Evolutionary conservation across 1,284 basidiomycete species (phyloP).

Genomic region (Neonothopanus nambi): DNA sequence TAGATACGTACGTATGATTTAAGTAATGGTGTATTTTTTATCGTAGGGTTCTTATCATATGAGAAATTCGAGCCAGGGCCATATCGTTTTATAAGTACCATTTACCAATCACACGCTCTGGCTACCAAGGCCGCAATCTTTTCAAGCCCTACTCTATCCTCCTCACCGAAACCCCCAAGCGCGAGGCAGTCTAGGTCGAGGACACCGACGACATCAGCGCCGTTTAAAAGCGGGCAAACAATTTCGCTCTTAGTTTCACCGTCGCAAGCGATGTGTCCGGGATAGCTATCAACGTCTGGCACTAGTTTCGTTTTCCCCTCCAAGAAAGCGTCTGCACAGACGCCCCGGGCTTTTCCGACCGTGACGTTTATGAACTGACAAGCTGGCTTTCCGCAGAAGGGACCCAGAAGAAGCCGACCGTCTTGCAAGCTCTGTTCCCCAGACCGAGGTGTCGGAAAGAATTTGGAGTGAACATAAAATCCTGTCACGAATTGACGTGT

Average conservation of each 20-base stretch:
- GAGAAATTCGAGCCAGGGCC: constrained; percentile 33
- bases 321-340: constrained; percentile 80
- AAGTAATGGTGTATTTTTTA: not conserved
- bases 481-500: constrained; percentile 43
- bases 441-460: constrained; percentile 54
- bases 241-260: constrained; percentile 86
- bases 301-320: constrained; percentile 61
- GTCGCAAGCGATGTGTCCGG: constrained; percentile 90
- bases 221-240: constrained; percentile 69
- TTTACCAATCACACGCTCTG: constrained; percentile 55
- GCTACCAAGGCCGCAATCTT: constrained; percentile 67
- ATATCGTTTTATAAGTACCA: not conserved
- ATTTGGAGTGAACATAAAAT: constrained; percentile 74
- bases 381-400: constrained; percentile 87
- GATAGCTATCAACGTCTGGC: constrained; percentile 73
- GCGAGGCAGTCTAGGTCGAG: constrained; percentile 84
- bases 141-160: constrained; percentile 74
- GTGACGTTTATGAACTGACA: constrained; percentile 76
- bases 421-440: constrained; percentile 19
- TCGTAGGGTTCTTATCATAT: constrained; percentile 70
- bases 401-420: constrained; percentile 65
- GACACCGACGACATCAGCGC: constrained; percentile 62
- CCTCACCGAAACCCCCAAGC: constrained; percentile 69
- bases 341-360: constrained; percentile 63
- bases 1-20: not conserved